These are phyloP conservation scores for Scopulariopsis brevicaulis DNA, from an alignment of 2,329 filamentous ascomycete species.

Conservation along the genomic window DNA sequence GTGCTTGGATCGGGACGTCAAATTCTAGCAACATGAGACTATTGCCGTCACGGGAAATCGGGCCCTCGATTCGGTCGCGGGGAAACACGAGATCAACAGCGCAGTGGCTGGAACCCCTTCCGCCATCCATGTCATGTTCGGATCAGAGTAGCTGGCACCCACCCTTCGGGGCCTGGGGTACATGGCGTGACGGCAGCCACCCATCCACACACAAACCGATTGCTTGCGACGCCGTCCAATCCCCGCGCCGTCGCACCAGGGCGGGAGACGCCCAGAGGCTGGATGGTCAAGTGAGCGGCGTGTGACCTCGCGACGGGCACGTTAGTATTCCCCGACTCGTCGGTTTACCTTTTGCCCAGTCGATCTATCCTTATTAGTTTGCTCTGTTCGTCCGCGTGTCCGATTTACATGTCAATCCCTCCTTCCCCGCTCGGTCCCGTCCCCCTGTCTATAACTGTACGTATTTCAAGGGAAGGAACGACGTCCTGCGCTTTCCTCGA, in stretches of 20 bases:
- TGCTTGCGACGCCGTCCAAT: not conserved
- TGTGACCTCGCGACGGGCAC: not conserved
- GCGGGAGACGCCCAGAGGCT: not conserved
- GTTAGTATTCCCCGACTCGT: not conserved
- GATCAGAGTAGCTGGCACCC: not conserved
- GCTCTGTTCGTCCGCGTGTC: not conserved
- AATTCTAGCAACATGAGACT: not conserved
- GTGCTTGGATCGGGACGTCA: not conserved
- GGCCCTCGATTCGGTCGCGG: not conserved
- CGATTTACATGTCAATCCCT: not conserved
- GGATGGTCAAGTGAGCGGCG: not conserved
- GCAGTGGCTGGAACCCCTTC: not conserved
- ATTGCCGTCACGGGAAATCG: not conserved
- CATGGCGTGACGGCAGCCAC: not conserved
- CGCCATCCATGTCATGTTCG: not conserved
- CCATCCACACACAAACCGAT: not conserved
- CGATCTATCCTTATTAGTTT: not conserved
- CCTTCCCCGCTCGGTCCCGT: not conserved
- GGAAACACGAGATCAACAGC: not conserved
- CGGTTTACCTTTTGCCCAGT: not conserved
- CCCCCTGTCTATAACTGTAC: no score
- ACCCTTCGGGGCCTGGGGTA: not conserved
- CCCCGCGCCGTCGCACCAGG: not conserved
- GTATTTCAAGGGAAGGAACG: no score
- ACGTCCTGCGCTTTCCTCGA: no score